Evolutionary conservation across 176 grass and related monocot genomes (phyloP).

Genomic region (Raddia guianensis): DNA sequence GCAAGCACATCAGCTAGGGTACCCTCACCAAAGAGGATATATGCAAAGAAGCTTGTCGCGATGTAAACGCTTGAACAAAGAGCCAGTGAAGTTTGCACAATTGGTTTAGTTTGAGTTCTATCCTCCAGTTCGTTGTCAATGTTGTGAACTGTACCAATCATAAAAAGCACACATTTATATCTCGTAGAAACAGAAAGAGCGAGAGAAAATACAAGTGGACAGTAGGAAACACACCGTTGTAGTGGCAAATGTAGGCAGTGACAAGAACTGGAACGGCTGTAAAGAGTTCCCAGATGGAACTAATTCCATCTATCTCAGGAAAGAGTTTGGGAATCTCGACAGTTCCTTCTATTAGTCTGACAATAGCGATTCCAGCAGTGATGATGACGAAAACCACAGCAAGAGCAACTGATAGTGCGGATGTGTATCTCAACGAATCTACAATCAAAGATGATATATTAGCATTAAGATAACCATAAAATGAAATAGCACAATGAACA

Average conservation of each 20-base stretch:
- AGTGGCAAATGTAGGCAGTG: constrained; percentile 89
- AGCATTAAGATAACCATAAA: not conserved
- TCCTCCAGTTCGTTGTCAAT: constrained; percentile 81
- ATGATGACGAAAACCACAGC: constrained; percentile 83
- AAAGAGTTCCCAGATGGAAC: constrained; percentile 69
- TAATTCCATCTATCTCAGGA: constrained; percentile 60
- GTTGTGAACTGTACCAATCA: constrained; percentile 63
- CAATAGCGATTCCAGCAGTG: constrained; percentile 75
- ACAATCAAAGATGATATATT: constrained; percentile 29
- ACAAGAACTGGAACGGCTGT: constrained; percentile 81
- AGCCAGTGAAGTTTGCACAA: constrained; percentile 71
- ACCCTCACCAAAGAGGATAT: constrained; percentile 85
- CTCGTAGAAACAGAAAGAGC: constrained; percentile 2
- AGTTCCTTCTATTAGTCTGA: constrained; percentile 64
- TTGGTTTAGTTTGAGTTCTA: constrained; percentile 61
- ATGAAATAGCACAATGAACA: not conserved
- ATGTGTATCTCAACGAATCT: constrained; percentile 94
- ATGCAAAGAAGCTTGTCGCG: constrained; percentile 79
- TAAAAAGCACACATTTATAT: constrained; percentile 21
- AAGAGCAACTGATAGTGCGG: constrained; percentile 81
- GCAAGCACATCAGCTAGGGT: constrained; percentile 77
- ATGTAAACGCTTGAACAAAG: constrained; percentile 82
- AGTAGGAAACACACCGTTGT: constrained; percentile 55
- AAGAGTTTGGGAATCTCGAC: constrained; percentile 72
- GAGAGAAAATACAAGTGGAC: constrained; percentile 1